Percentiles rank a stretch among this genome's conserved stretches.
Evolutionary conservation across 805 yeast species (phyloP).

Genomic region (Priceomyces fermenticarens): DNA sequence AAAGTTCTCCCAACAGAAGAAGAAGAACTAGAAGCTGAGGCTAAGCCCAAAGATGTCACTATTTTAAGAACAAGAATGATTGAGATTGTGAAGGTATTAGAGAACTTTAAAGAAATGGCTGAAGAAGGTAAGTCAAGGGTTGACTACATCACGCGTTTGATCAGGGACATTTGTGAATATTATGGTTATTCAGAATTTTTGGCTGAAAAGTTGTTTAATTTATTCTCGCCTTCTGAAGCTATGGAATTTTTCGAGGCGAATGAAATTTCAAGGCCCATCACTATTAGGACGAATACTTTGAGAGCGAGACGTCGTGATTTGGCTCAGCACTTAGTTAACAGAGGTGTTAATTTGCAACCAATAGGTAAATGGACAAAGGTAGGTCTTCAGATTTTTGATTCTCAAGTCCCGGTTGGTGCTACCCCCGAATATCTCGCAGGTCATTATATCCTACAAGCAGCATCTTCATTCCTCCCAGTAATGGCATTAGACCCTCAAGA

Average conservation of each 20-base stretch:
- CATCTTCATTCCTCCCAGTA: conserved; percentile 95
- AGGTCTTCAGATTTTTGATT: conserved; percentile 94
- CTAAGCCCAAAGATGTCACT: conserved; percentile 70
- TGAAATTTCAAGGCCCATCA: conserved; percentile 93
- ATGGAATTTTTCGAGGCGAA: conserved; percentile 98
- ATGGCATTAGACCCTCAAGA: conserved; percentile 98
- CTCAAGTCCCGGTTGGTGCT: conserved; percentile 99
- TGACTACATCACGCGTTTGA: conserved; percentile 74
- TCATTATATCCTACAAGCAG: conserved; percentile 96
- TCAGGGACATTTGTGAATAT: conserved; percentile 85
- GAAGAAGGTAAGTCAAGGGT: conserved; percentile 86
- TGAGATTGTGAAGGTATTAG: conserved; percentile 90
- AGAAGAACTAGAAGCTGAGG: conserved; percentile 49
- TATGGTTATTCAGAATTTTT: conserved; percentile 90
- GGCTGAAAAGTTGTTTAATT: conserved; percentile 89
- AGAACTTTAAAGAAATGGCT: conserved; percentile 76
- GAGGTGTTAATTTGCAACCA: conserved; percentile 97
- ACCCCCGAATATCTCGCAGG: conserved; percentile 99
- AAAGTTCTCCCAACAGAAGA: conserved; percentile 72
- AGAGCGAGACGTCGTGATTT: conserved; percentile 93
- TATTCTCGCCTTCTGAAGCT: conserved; percentile 94
- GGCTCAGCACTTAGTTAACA: conserved; percentile 90
- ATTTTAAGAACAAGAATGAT: conserved; percentile 89
- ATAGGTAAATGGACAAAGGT: conserved; percentile 98
- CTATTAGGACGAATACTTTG: conserved; percentile 96